A percentile compares a stretch with the other conserved stretches of the same genome.
phyloP scores from a whole-genome alignment of 1,139 yeast species.

The Kluyveromyces marxianus region DNA sequence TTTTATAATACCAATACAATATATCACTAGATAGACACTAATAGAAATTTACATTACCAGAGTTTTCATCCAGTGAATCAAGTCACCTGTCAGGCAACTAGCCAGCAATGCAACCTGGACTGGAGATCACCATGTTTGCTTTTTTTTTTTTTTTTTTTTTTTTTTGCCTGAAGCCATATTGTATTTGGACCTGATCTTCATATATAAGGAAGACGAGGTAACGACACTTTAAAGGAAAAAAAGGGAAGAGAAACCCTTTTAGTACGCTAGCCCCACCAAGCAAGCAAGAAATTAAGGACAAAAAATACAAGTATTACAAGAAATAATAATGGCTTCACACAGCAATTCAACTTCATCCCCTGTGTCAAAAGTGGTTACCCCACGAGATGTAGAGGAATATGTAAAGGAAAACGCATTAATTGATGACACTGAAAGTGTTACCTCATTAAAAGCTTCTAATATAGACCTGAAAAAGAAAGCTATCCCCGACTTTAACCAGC shows the following conservation, averaged over 20 bases:
- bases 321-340: too few relatives aligned
- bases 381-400: slow-evolving; percentile 16
- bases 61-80: too few relatives aligned
- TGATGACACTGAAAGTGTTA: slow-evolving; percentile 22
- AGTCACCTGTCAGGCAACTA: neutral
- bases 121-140: neutral
- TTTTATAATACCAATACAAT: neutral
- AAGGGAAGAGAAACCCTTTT: too few relatives aligned
- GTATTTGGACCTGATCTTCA: too few relatives aligned
- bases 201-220: too few relatives aligned
- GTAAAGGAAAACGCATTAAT: slow-evolving; percentile 18
- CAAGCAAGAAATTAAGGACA: too few relatives aligned
- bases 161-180: neutral
- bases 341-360: neutral
- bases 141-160: too few relatives aligned
- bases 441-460: slow-evolving; percentile 20
- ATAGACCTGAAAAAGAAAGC: slow-evolving; percentile 15
- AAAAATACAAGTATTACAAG: too few relatives aligned
- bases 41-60: too few relatives aligned
- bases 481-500: slow-evolving; percentile 23
- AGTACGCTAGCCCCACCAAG: too few relatives aligned
- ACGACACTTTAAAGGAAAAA: too few relatives aligned
- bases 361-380: slow-evolving; percentile 15
- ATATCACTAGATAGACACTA: too few relatives aligned
- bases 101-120: neutral